phyloP scores from a whole-genome alignment of 2,329 filamentous ascomycete species.

The Fusarium penzigii region DNA sequence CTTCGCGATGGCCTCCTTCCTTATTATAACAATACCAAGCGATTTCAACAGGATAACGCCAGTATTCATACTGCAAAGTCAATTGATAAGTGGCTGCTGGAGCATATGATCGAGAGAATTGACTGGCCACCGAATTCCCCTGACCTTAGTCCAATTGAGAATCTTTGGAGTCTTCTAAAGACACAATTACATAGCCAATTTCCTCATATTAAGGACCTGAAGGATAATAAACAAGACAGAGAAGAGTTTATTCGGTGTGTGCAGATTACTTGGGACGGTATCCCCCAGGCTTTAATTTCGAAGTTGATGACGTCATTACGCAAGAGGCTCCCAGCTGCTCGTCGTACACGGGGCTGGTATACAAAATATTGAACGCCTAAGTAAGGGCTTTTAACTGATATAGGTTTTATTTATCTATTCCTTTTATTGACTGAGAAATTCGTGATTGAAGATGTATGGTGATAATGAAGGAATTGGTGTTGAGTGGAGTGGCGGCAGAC shows the following conservation, averaged over 20 bases:
- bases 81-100: neutral
- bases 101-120: neutral
- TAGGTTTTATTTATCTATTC: neutral
- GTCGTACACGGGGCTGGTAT: conserved; percentile 1
- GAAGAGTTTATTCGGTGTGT: neutral
- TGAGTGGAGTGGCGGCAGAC: too few species aligned
- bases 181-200: neutral
- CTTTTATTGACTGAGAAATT: too few species aligned
- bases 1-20: neutral
- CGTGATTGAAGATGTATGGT: too few species aligned
- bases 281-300: neutral
- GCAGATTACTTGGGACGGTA: neutral
- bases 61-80: neutral
- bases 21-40: neutral
- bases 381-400: neutral
- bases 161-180: neutral
- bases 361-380: conserved; percentile 1
- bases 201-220: neutral
- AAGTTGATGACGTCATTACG: neutral
- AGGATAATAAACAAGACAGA: neutral
- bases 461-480: too few species aligned
- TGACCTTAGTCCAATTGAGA: neutral
- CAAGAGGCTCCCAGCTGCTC: neutral
- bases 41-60: neutral
- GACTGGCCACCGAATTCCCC: neutral